Evolutionary conservation across 495 filamentous ascomycete species (phyloP).

Genomic region (Daldinia concentrica): DNA sequence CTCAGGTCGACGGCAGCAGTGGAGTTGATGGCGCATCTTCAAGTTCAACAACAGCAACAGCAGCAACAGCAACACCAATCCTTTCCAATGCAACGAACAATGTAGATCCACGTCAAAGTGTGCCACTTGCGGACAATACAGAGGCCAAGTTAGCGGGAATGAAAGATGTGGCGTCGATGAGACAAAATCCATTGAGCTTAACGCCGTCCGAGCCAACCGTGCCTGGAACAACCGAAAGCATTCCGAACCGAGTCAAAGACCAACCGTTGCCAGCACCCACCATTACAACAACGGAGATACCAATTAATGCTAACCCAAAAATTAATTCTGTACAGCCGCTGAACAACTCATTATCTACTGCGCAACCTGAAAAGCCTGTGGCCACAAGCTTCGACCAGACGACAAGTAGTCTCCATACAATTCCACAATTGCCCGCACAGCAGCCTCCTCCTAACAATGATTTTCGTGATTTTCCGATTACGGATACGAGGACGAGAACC

Average conservation of each 20-base stretch:
- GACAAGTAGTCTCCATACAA: neutral
- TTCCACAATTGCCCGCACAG: neutral
- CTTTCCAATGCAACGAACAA: constrained; percentile 58
- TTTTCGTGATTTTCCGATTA: constrained; percentile 7
- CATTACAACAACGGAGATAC: constrained; percentile 17
- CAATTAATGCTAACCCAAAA: neutral
- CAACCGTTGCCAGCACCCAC: constrained; percentile 54
- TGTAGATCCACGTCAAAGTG: constrained; percentile 62
- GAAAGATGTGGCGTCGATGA: constrained; percentile 28
- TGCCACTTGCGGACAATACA: constrained; percentile 49
- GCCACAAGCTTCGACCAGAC: neutral
- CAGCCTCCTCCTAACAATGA: constrained; percentile 18
- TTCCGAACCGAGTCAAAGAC: constrained; percentile 49
- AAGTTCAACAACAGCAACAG: constrained; percentile 53
- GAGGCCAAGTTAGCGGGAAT: constrained; percentile 45
- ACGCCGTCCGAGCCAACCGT: constrained; percentile 13
- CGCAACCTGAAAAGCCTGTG: constrained; percentile 1
- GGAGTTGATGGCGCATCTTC: constrained; percentile 52
- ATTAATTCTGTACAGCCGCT: constrained; percentile 3
- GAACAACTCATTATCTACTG: neutral
- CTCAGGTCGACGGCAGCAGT: constrained; percentile 14
- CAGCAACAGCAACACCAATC: too few species aligned
- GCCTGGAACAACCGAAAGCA: constrained; percentile 35
- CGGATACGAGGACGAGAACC: constrained; percentile 20
- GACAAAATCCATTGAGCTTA: constrained; percentile 24